phyloP scores from a whole-genome alignment of 2,329 filamentous ascomycete genomes.

The Beauveria asiatica region DNA sequence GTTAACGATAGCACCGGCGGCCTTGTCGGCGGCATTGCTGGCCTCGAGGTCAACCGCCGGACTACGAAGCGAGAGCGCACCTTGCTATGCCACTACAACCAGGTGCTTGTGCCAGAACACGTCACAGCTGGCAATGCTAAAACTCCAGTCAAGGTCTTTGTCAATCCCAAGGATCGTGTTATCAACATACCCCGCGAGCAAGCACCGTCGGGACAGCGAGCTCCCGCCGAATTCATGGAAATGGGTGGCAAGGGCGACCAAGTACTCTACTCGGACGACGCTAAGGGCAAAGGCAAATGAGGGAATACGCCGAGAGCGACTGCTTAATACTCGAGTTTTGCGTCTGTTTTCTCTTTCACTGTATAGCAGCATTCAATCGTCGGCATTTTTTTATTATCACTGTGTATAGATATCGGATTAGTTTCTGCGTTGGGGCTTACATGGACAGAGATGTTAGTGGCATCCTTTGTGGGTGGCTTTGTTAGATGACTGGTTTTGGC shows the following conservation, averaged over 20 bases:
- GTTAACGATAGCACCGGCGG: slow-evolving; percentile 85
- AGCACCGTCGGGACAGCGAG: slow-evolving; percentile 57
- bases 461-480: background rate
- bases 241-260: slow-evolving; percentile 84
- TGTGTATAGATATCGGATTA: slow-evolving; percentile 9
- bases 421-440: background rate
- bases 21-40: slow-evolving; percentile 75
- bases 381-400: background rate
- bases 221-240: slow-evolving; percentile 68
- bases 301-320: slow-evolving; percentile 4
- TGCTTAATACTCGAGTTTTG: background rate
- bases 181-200: slow-evolving; percentile 45
- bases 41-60: slow-evolving; percentile 75
- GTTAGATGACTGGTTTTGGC: background rate
- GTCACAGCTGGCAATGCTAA: slow-evolving; percentile 50
- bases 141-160: slow-evolving; percentile 61
- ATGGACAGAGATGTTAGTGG: background rate
- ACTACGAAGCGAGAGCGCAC: slow-evolving; percentile 78
- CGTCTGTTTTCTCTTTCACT: background rate
- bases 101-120: slow-evolving; percentile 46
- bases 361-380: background rate
- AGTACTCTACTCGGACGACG: slow-evolving; percentile 61
- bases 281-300: slow-evolving; percentile 19
- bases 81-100: slow-evolving; percentile 72
- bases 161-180: slow-evolving; percentile 52